Evolutionary conservation across 352 stramenopile genomes (phyloP), one percentile per base, ranked within the genome.

Genomic region (Pythium guiyangense): DNA sequence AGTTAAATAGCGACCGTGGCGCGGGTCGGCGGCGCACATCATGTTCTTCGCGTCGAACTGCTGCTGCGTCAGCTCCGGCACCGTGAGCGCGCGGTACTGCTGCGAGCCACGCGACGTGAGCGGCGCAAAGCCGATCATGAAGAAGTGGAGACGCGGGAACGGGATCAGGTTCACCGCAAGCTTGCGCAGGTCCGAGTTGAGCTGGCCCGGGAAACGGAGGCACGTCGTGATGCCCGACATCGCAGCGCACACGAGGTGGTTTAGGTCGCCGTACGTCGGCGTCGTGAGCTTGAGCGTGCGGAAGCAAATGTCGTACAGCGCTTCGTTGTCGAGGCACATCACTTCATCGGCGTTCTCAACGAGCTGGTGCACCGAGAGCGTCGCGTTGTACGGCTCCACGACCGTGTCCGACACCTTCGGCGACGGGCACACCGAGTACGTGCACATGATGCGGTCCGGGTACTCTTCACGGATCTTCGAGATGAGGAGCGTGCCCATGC

Each of bases 41-140:
- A 99, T 99, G 79, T 99, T 99, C 86, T 99, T 99, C 34, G 97
- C 96, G 71, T 99, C 97, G 67, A 99, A 99, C 64, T 97, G 92
- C 75, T 99, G 96, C 70, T 98, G 86, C 34, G 97, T 99, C 43
- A 99, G 77, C 80, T 99, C 97, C 10, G 97, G 95, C 6, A 99
- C 97, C 25, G 96, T 98, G 54, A 99, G 72, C 26, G 91, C 91
- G 68, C 96, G 95, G 91, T 99, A 99, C 71, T 99, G 92, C 83
- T 99, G 95, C 53, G 96, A 99, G 55, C 88, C 92, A 68, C 79
- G 83, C 52, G 90, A 96, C 14, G 96, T 99, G 54, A 99, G 70
- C 39, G 97, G 97, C 44, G 97, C 97, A 66, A 99, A 99, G 74
- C 96, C 96, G 67, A 99, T 98, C 76, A 99, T 97, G 81, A 99